Conservation (phyloP, 306 rosid genomes). For the Citrullus mucosospermus region DNA sequence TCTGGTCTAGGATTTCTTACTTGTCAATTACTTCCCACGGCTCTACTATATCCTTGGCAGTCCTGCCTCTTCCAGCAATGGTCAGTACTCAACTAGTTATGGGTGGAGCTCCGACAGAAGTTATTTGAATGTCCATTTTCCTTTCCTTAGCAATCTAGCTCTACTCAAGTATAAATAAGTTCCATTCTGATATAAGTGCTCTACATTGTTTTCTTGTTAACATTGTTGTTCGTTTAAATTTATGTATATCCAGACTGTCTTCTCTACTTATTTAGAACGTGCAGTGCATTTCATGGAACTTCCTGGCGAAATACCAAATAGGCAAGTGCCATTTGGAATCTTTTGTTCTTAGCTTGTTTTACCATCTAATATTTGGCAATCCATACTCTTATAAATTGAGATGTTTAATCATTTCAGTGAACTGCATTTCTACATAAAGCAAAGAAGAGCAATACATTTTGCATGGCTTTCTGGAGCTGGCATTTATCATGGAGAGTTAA, state of each 20-base stretch:
- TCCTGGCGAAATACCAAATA: slow-evolving; percentile 91
- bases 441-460: slow-evolving; percentile 92
- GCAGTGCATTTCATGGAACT: slow-evolving; percentile 94
- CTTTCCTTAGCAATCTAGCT: neutral
- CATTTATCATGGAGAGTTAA: slow-evolving; percentile 82
- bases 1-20: neutral
- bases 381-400: neutral
- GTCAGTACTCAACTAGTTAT: neutral
- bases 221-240: neutral
- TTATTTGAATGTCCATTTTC: neutral
- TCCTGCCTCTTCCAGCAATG: neutral
- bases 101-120: neutral
- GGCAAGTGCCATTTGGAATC: slow-evolving; percentile 31
- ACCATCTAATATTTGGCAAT: neutral
- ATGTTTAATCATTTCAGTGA: slow-evolving; percentile 47
- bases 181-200: neutral
- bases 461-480: slow-evolving; percentile 99
- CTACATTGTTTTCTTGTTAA: neutral
- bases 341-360: neutral
- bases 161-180: neutral
- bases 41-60: neutral
- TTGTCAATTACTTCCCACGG: neutral
- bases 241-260: slow-evolving; percentile 53
- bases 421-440: slow-evolving; percentile 85
- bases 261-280: slow-evolving; percentile 68